Evolutionary conservation across 2,329 filamentous ascomycete genomes (phyloP).

Genomic region (Fusarium xyrophilum): DNA sequence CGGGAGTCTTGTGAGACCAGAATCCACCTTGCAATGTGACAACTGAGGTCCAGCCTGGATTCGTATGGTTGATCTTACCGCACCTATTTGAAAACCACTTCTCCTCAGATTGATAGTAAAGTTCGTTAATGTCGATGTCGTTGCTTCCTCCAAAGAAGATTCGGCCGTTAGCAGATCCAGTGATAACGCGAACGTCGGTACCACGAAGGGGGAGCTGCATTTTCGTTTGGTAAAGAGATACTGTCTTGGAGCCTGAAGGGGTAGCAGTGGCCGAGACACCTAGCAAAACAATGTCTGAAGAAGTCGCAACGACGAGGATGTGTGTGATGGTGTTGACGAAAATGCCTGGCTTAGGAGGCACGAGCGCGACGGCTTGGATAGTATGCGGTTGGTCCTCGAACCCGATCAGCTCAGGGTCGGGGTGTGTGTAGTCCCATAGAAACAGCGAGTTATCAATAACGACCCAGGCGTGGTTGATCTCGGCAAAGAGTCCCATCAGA

Average conservation of each 20-base stretch:
- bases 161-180: conserved; percentile 81
- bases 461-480: conserved; percentile 94
- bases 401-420: conserved; percentile 89
- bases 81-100: conserved; percentile 93
- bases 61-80: conserved; percentile 87
- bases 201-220: conserved; percentile 82
- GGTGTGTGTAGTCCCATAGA: conserved; percentile 95
- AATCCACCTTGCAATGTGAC: conserved; percentile 59
- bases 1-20: conserved; percentile 60
- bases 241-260: conserved; percentile 72
- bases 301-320: conserved; percentile 87
- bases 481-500: conserved; percentile 94
- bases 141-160: conserved; percentile 88
- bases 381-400: conserved; percentile 88
- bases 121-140: conserved; percentile 89
- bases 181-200: conserved; percentile 77
- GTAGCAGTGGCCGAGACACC: conserved; percentile 75
- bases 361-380: conserved; percentile 89
- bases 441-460: conserved; percentile 95
- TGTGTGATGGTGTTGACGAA: conserved; percentile 88
- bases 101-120: conserved; percentile 96
- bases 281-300: conserved; percentile 83
- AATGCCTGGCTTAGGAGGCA: conserved; percentile 83
- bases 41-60: conserved; percentile 72
- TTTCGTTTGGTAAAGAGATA: conserved; percentile 86